Evolutionary conservation across 1,284 basidiomycete species (phyloP).

Genomic region (Puccinia coronata): DNA sequence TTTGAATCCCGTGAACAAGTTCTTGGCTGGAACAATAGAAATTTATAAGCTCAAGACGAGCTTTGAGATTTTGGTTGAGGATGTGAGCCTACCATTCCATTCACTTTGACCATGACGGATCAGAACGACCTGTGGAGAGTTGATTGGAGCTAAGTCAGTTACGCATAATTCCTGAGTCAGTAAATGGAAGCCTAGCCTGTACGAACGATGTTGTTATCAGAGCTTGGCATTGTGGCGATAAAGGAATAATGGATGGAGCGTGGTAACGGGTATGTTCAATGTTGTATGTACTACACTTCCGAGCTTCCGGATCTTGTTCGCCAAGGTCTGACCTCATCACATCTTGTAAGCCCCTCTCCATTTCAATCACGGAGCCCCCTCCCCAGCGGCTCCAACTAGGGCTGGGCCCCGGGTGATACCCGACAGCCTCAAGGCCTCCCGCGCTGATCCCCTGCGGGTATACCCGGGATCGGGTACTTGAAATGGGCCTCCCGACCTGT

Average conservation of each 20-base stretch:
- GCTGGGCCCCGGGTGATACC: no score
- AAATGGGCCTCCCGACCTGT: no score
- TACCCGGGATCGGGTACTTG: no score
- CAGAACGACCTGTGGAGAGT: slow-evolving; percentile 45
- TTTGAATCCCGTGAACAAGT: slow-evolving; percentile 53
- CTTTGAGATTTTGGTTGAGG: background rate
- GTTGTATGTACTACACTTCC: background rate
- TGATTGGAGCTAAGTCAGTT: background rate
- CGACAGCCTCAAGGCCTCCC: no score
- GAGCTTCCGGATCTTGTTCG: no score
- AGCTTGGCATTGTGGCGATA: slow-evolving; percentile 7
- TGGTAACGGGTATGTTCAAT: background rate
- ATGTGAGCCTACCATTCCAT: slow-evolving; percentile 47
- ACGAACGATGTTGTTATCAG: slow-evolving; percentile 29
- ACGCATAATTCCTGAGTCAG: background rate
- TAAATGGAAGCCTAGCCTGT: background rate
- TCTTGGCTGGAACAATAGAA: slow-evolving; percentile 22
- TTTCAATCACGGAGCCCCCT: background rate
- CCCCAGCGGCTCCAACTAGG: no score
- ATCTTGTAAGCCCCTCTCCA: background rate
- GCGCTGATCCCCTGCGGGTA: no score
- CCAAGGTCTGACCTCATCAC: background rate
- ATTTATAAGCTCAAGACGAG: background rate
- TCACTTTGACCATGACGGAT: slow-evolving; percentile 52
- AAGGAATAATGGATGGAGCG: background rate